These are phyloP conservation scores for Obelidium mucronatum DNA, from an alignment of 192 early-diverging fungal genomes.

Conservation along the genomic window DNA sequence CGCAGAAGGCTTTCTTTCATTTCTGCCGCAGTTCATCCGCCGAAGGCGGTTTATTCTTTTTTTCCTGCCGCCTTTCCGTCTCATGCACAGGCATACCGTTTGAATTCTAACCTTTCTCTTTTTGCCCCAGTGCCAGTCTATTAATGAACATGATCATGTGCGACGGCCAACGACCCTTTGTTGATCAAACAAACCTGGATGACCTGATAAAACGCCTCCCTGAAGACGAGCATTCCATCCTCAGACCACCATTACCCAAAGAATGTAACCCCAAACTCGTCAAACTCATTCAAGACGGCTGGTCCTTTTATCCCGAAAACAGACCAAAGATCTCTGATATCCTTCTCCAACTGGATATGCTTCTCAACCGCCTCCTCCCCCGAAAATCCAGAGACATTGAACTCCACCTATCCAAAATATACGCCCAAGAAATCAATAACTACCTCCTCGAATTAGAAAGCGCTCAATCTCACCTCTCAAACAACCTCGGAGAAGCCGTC, in stretches of 20 bases:
- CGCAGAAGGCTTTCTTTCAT: neutral
- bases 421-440: neutral
- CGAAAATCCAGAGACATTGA: neutral
- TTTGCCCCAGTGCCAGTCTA: no score
- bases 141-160: slow-evolving; percentile 28
- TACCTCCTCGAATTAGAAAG: slow-evolving; percentile 12
- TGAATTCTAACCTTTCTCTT: no score
- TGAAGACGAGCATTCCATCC: neutral
- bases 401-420: slow-evolving; percentile 6
- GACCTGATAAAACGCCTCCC: neutral
- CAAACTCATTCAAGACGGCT: slow-evolving; percentile 19
- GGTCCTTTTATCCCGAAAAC: slow-evolving; percentile 14
- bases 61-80: no score
- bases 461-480: slow-evolving; percentile 19
- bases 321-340: neutral
- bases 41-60: neutral
- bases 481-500: slow-evolving; percentile 18
- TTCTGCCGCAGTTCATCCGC: no score
- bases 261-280: neutral
- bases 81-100: no score
- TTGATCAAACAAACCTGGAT: slow-evolving; percentile 2
- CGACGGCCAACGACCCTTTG: slow-evolving; percentile 21
- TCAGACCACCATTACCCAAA: neutral
- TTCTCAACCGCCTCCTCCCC: neutral
- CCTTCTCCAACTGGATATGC: neutral